Conservation (phyloP, 2,329 filamentous ascomycete genomes). For the Dactylonectria estremocensis region DNA sequence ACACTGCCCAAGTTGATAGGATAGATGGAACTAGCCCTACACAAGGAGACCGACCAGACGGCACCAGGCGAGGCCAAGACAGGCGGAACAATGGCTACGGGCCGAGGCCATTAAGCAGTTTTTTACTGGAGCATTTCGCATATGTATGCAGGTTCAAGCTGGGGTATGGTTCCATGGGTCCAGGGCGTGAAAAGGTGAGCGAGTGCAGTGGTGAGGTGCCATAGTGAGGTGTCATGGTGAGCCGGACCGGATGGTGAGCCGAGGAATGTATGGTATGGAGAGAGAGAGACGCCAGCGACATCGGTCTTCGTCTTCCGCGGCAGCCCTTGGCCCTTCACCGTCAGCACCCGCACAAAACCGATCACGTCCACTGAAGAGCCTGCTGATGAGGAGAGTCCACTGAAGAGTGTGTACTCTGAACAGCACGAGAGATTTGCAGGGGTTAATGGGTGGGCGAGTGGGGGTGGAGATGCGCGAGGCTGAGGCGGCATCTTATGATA, state of each 20-base stretch:
- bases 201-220: conserved; percentile 1
- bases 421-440: no score
- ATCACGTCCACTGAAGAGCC: neutral
- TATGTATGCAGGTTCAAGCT: conserved; percentile 22
- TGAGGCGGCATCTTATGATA: conserved; percentile 24
- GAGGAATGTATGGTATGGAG: no score
- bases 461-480: conserved; percentile 26
- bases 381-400: neutral
- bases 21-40: neutral
- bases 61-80: no score
- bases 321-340: conserved; percentile 18
- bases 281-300: conserved; percentile 6
- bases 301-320: conserved; percentile 32
- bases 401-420: neutral
- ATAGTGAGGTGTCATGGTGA: neutral
- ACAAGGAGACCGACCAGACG: neutral
- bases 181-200: conserved; percentile 4
- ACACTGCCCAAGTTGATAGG: neutral
- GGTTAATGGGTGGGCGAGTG: conserved; percentile 11
- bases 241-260: conserved; percentile 11
- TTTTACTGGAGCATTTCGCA: conserved; percentile 20
- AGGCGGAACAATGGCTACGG: conserved; percentile 19
- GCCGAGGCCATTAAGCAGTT: conserved; percentile 1
- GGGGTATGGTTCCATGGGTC: neutral
- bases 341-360: conserved; percentile 2